Evolutionary conservation across 192 early-diverging fungal species (phyloP).

Genomic region (Podila epicladia): DNA sequence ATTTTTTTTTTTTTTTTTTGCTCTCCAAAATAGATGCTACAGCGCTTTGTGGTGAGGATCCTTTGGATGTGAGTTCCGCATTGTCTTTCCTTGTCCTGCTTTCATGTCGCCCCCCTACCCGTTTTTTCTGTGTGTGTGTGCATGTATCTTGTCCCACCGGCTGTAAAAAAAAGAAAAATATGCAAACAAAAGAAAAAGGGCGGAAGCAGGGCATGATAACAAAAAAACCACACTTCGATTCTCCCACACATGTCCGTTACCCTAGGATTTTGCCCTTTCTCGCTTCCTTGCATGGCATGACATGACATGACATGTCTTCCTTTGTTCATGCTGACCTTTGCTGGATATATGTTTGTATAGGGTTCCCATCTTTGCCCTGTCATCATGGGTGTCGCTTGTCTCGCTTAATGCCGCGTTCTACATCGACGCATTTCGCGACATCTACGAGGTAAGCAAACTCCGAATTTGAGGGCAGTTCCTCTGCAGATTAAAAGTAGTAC

Average conservation of each 20-base stretch:
- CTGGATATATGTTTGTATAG: slow-evolving; percentile 34
- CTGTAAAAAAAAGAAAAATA: not conserved
- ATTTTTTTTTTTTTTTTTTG: too few species aligned
- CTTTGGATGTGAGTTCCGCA: slow-evolving; percentile 34
- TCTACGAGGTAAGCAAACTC: slow-evolving; percentile 73
- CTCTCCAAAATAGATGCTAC: slow-evolving; percentile 8
- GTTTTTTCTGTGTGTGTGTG: not conserved
- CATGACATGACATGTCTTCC: too few species aligned
- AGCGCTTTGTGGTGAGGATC: slow-evolving; percentile 28
- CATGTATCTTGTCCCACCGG: too few species aligned
- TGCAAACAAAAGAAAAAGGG: not conserved
- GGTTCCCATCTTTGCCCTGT: slow-evolving; percentile 91
- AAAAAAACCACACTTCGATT: not conserved
- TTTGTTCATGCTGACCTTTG: slow-evolving; percentile 61
- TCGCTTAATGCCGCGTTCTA: slow-evolving; percentile 83
- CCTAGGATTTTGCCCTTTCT: not conserved
- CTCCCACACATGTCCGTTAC: too few species aligned
- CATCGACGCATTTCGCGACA: slow-evolving; percentile 89
- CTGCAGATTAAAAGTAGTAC: not conserved
- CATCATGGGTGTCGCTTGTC: slow-evolving; percentile 79
- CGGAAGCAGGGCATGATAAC: not conserved
- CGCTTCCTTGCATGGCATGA: not conserved
- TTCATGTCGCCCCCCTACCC: not conserved
- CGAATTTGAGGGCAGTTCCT: too few species aligned
- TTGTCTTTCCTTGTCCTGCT: not conserved